Evolutionary conservation across 345 rosid species (phyloP).

Genomic region (Sisymbrium irio): DNA sequence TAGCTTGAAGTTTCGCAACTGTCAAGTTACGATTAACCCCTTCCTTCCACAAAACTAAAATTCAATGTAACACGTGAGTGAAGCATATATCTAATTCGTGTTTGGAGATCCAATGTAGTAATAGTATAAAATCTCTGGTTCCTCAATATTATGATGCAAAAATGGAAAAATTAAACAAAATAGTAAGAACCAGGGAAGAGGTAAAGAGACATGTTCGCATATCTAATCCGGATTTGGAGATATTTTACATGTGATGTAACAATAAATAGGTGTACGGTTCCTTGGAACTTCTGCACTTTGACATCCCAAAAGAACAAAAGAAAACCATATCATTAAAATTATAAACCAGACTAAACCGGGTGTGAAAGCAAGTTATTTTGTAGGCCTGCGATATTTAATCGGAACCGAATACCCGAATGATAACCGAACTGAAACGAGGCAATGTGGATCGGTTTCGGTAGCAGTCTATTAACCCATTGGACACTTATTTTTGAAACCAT

Average conservation of each 20-base stretch:
- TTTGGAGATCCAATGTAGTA: background rate
- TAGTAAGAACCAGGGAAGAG: background rate
- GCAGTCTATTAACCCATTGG: no score
- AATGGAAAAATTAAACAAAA: background rate
- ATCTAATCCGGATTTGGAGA: background rate
- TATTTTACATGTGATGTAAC: background rate
- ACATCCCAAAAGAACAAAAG: background rate
- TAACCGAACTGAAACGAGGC: no score
- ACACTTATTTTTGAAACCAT: no score
- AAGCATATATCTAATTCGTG: no score
- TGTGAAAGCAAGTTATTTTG: conserved; percentile 23
- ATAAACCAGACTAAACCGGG: conserved; percentile 12
- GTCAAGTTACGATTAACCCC: background rate
- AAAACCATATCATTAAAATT: background rate
- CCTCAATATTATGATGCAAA: background rate
- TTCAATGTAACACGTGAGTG: background rate
- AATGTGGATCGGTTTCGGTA: no score
- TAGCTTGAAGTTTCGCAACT: background rate
- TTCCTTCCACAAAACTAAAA: background rate
- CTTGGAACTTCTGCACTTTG: background rate
- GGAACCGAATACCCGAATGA: no score
- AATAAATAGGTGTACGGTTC: background rate
- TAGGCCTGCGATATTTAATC: no score
- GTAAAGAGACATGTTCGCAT: background rate
- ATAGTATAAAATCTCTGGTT: background rate